Evolutionary conservation across 176 grass and related monocot species (phyloP).

Genomic region (Hsuehochloa calcarea): DNA sequence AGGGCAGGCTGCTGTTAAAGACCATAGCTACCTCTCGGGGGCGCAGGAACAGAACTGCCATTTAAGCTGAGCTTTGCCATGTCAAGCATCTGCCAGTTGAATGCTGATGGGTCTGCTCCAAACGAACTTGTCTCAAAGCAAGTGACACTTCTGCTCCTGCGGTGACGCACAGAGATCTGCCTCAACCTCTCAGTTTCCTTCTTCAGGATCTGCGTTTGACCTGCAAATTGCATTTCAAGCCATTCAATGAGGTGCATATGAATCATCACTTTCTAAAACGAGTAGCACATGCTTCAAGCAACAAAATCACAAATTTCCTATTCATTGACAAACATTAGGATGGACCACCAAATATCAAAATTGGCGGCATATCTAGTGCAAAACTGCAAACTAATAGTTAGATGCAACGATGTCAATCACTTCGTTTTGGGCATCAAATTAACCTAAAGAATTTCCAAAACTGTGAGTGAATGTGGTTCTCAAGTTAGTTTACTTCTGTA

Average conservation of each 20-base stretch:
- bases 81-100: slow-evolving; percentile 79
- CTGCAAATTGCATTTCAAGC: slow-evolving; percentile 43
- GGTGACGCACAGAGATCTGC: slow-evolving; percentile 57
- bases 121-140: slow-evolving; percentile 43
- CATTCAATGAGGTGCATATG: neutral
- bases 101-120: slow-evolving; percentile 20
- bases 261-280: neutral
- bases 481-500: neutral
- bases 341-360: neutral
- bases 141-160: slow-evolving; percentile 73
- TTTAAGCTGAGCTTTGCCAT: slow-evolving; percentile 70
- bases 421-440: neutral
- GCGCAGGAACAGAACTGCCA: slow-evolving; percentile 1
- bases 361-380: neutral
- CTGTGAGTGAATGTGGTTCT: neutral
- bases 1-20: slow-evolving; percentile 7
- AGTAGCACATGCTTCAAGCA: neutral
- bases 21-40: slow-evolving; percentile 39
- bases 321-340: neutral
- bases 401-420: neutral
- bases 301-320: neutral
- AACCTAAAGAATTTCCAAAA: neutral
- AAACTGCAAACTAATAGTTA: neutral
- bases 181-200: slow-evolving; percentile 85
- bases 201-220: slow-evolving; percentile 66